Conservation (phyloP, 257 asterid genomes). For the Salvia rosmarinus region DNA sequence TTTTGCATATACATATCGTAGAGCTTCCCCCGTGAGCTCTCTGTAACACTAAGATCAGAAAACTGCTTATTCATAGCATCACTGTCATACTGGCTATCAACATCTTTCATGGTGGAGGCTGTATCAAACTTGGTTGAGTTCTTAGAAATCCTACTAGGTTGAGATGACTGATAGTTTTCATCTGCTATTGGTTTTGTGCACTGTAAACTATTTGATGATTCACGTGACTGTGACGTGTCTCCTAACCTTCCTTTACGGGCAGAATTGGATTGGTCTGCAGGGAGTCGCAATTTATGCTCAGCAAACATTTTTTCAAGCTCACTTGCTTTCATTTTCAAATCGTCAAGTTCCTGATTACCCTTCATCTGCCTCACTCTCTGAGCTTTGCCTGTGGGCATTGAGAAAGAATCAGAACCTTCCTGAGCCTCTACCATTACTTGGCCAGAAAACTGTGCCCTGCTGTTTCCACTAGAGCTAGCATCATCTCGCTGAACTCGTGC, state of each 20-base stretch:
- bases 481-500: conserved; percentile 48
- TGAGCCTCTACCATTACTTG: conserved; percentile 48
- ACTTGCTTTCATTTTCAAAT: conserved; percentile 82
- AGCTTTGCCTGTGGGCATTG: conserved; percentile 56
- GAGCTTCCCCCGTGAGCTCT: conserved; percentile 78
- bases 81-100: conserved; percentile 43
- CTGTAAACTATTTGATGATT: conserved; percentile 46
- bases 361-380: conserved; percentile 70
- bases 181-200: conserved; percentile 44
- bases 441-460: conserved; percentile 41
- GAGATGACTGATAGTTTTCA: conserved; percentile 40
- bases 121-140: conserved; percentile 42
- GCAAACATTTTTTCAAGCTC: conserved; percentile 95
- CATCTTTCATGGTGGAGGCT: conserved; percentile 35
- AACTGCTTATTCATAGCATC: conserved; percentile 49
- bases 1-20: conserved; percentile 75
- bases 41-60: conserved; percentile 59
- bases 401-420: conserved; percentile 51
- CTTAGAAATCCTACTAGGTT: conserved; percentile 53
- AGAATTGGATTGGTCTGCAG: conserved; percentile 70
- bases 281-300: conserved; percentile 66
- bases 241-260: conserved; percentile 50
- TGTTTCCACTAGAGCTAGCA: conserved; percentile 42
- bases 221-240: conserved; percentile 47
- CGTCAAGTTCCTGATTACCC: conserved; percentile 89